A percentile compares a stretch with the other conserved stretches of the same genome.
phyloP scores from a whole-genome alignment of 2,329 filamentous ascomycete species.

The Pseudogymnoascus sp. region DNA sequence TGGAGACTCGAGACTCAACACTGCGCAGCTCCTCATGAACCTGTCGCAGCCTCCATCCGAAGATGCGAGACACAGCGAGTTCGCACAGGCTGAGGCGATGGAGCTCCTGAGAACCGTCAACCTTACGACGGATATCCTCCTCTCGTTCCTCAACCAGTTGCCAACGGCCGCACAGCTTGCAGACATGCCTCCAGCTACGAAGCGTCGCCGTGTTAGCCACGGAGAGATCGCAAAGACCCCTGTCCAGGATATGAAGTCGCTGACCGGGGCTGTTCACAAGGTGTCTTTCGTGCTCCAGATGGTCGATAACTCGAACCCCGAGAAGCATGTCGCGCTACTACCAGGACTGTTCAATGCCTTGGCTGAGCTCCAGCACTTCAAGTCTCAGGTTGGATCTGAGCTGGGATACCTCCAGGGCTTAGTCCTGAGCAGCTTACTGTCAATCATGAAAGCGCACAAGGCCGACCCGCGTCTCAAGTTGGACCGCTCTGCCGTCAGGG shows the following conservation, averaged over 20 bases:
- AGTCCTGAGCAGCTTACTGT: conserved; percentile 69
- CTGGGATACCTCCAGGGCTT: conserved; percentile 85
- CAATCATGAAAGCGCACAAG: conserved; percentile 74
- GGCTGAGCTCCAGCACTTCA: conserved; percentile 79
- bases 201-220: conserved; percentile 70
- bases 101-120: conserved; percentile 65
- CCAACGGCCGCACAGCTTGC: conserved; percentile 66
- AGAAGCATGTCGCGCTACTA: conserved; percentile 66
- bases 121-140: conserved; percentile 65
- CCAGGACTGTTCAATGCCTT: conserved; percentile 74
- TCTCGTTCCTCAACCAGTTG: conserved; percentile 64
- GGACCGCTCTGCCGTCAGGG: conserved; percentile 71
- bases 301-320: conserved; percentile 70
- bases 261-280: conserved; percentile 61
- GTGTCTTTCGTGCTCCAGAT: conserved; percentile 84
- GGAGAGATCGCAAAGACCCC: conserved; percentile 55
- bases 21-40: conserved; percentile 55
- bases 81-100: conserved; percentile 51
- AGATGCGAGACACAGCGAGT: conserved; percentile 22
- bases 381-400: conserved; percentile 72
- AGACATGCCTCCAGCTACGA: conserved; percentile 63
- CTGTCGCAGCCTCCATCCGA: conserved; percentile 40
- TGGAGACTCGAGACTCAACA: conserved; percentile 47
- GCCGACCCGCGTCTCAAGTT: conserved; percentile 52
- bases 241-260: conserved; percentile 54